Base-by-base conservation (phyloP, 495 filamentous ascomycete species). In the Penicillium ucsense region DNA sequence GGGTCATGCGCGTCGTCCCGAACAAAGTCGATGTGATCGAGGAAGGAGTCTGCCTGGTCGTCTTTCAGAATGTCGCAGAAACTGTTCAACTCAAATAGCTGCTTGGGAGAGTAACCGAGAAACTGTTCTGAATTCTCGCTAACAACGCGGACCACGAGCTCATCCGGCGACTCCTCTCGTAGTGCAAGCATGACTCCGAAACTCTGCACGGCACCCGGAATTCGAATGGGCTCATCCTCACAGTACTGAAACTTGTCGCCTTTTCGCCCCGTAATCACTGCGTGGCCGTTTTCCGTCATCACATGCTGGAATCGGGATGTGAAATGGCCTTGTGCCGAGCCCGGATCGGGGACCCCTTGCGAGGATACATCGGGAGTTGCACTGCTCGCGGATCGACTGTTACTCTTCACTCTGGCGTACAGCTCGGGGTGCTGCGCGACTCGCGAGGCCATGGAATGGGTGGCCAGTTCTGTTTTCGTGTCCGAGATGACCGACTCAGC, bases 151-250 rank as follows among this genome's bases (percentile, higher is more conserved):
- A 94, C 88, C 6, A 75, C 55, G 8, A 95, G 71, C 27, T 74
- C 75, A 31, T 82, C 82, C 20, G 84, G 84, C 0, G 70, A 57
- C 39, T 84, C 75, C 58, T 94, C 87, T 40, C 80, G 74, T n/a
- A 95, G 55, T 0, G 82, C 89, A 27, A 97, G 53, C 42, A 95
- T 66, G 3, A 86, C 67, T 3, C 91, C 90, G 60, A 95, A 97
- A 6, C 77, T 71, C 54, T 96, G 91, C 1, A 95, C 71, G n/a
- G 90, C 88, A 9, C 90, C 90, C 1, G 91, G 91, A 9, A 88
- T 85, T 53, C 89, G 88, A 36, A 95, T 95, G 1, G 91, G 89
- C 54, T 95, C 91, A 62, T 97, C 91, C 63, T 97, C 91, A 62
- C 88, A 94, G n/a, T 75, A 47, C 54, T 90, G 85, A 36, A 91